Evolutionary conservation across 768 basidiomycete species (phyloP), one percentile per base, ranked within the genome.

Genomic region (Tricholoma sp.): DNA sequence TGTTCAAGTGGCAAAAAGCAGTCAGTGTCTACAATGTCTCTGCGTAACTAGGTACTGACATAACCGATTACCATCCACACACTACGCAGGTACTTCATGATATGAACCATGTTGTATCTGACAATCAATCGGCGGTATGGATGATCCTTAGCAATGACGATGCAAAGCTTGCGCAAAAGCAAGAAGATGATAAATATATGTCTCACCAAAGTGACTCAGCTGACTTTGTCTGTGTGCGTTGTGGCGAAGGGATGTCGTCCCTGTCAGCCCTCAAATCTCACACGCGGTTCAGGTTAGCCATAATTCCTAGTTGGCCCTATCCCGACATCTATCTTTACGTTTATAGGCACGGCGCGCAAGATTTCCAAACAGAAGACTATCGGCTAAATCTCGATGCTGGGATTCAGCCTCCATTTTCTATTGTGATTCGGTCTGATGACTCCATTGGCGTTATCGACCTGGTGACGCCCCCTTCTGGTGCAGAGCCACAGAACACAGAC

Each of bases 1-100:
- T 68, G 19, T 68, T 62, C 43, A 61, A 57, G 47, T 68, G 67
- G 66, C 55, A 60, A 19, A 62, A 63, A 37, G 64, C 63, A 46
- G 66, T 66, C 27, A 22, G 55, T 52, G n/a, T 14, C 22, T 49
- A 22, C 27, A 18, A 47, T 14, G 4, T 16, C 7, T 47, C 2
- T 16, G 8, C 29, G 11, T 37, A 4, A n/a, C 31, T 52, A 5
- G n/a, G 11, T 8, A 11, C 34, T 21, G 24, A 22, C 45, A 34
- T 19, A 14, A 37, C 11, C 18, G 19, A 29, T 51, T 43, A 9
- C 31, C 31, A 32, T 32, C 37, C 50, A 31, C n/a, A 31, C 24
- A 14, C 9, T 50, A 12, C 5, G 2, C 45, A 67, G 63, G 57
- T 66, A n/a, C 19, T 66, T 27, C 67, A 68, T 56, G 63, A 65